A percentile compares a stretch with the other conserved stretches of the same genome.
Evolutionary conservation across 352 stramenopile species (phyloP).

Genomic region (Phytophthora ohioensis): DNA sequence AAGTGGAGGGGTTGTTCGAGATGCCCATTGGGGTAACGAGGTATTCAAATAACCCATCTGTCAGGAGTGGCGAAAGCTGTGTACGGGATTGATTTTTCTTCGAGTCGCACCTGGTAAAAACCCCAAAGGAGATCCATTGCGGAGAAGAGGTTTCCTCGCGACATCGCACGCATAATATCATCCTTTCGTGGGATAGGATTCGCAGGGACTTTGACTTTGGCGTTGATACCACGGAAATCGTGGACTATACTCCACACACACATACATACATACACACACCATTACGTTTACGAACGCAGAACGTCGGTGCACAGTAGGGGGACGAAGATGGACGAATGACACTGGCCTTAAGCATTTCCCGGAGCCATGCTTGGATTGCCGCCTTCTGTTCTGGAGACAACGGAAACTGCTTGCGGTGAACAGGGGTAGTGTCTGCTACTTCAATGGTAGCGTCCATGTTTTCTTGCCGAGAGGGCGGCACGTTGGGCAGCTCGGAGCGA

Average conservation of each 20-base stretch:
- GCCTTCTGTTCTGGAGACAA: slow-evolving; percentile 12
- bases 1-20: neutral
- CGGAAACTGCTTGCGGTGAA: slow-evolving; percentile 14
- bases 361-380: neutral
- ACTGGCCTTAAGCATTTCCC: slow-evolving; percentile 8
- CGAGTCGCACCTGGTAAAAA: slow-evolving; percentile 13
- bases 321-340: slow-evolving; percentile 15
- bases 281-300: slow-evolving; percentile 15
- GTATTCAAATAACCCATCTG: slow-evolving; percentile 1
- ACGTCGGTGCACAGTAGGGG: slow-evolving; percentile 7
- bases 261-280: neutral
- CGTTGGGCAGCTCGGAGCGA: neutral
- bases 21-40: neutral
- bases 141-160: slow-evolving; percentile 3
- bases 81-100: slow-evolving; percentile 3
- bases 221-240: slow-evolving; percentile 5
- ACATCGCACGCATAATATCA: slow-evolving; percentile 11
- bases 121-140: slow-evolving; percentile 13
- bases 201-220: neutral
- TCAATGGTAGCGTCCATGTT: slow-evolving; percentile 5
- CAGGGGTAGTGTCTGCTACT: slow-evolving; percentile 2
- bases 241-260: slow-evolving; percentile 23
- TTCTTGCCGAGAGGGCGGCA: slow-evolving; percentile 1
- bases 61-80: slow-evolving; percentile 17
- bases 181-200: slow-evolving; percentile 22